phyloP scores from a whole-genome alignment of 192 early-diverging fungal species.

The Funneliformis geosporum region DNA sequence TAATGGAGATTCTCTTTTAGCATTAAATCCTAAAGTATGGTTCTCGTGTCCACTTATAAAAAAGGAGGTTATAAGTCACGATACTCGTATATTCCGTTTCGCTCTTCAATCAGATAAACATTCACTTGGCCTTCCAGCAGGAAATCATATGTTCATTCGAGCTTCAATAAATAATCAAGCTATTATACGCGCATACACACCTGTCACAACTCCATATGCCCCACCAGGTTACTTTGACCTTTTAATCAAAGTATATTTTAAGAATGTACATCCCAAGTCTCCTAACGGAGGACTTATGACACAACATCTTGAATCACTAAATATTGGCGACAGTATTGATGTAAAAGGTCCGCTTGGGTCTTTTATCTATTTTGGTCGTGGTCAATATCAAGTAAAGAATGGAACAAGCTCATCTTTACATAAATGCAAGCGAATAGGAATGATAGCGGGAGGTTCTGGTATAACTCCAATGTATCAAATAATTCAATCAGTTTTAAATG shows the following conservation, averaged over 20 bases:
- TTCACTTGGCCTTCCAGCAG: conserved; percentile 62
- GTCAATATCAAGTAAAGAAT: conserved; percentile 25
- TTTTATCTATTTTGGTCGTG: conserved; percentile 61
- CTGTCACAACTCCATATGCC: conserved; percentile 57
- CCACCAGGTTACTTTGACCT: conserved; percentile 71
- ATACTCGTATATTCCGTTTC: conserved; percentile 54
- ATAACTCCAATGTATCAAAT: conserved; percentile 86
- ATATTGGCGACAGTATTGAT: conserved; percentile 72
- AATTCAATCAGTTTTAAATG: conserved; percentile 62
- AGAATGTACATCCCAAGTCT: conserved; percentile 35
- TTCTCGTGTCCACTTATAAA: conserved; percentile 40
- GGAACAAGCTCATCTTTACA: conserved; percentile 2
- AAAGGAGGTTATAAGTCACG: conserved; percentile 44
- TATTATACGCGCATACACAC: conserved; percentile 84
- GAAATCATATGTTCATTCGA: conserved; percentile 58
- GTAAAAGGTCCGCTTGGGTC: conserved; percentile 83
- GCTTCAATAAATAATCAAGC: conserved; percentile 52
- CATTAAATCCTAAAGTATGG: conserved; percentile 44
- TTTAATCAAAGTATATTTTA: conserved; percentile 75
- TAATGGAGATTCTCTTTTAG: background rate
- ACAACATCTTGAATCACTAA: conserved; percentile 61
- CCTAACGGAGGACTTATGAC: conserved; percentile 62
- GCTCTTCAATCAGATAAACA: conserved; percentile 54
- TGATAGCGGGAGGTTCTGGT: conserved; percentile 88
- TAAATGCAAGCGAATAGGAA: conserved; percentile 60